Conservation (phyloP, 305 asterid species). For the Plantago coronopus region DNA sequence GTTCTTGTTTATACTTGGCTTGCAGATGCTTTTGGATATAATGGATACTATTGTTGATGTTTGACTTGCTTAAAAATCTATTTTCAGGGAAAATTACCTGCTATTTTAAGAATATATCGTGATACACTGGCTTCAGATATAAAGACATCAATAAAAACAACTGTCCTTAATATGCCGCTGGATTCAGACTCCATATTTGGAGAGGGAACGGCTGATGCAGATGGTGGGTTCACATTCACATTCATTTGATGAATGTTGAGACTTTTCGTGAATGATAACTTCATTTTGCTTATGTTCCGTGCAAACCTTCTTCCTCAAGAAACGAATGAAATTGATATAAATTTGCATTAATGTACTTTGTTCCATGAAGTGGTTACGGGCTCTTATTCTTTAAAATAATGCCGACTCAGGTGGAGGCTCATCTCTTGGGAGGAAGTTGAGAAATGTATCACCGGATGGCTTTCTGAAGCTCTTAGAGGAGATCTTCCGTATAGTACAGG, state of each 20-base stretch:
- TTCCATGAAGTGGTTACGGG: too few species aligned
- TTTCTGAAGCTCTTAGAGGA: conserved; percentile 85
- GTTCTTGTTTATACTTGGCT: conserved; percentile 14
- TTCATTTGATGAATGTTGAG: conserved; percentile 23
- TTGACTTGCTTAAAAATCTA: conserved; percentile 17
- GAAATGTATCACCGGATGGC: conserved; percentile 80
- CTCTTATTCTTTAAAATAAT: conserved; percentile 28
- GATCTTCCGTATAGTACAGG: conserved; percentile 89
- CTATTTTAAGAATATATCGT: conserved; percentile 87
- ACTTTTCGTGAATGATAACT: conserved; percentile 3
- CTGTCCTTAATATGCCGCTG: conserved; percentile 75
- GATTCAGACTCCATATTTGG: conserved; percentile 75
- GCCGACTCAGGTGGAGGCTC: conserved; percentile 75
- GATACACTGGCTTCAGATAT: conserved; percentile 89
- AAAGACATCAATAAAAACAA: conserved; percentile 78
- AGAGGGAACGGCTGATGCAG: conserved; percentile 70
- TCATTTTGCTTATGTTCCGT: neutral
- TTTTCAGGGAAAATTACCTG: conserved; percentile 90
- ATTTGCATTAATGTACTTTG: neutral
- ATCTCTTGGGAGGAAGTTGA: conserved; percentile 83
- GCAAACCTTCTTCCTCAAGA: neutral
- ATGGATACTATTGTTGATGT: conserved; percentile 6
- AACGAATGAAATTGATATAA: neutral
- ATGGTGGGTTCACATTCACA: conserved; percentile 59
- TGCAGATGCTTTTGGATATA: conserved; percentile 14